phyloP scores from a whole-genome alignment of 78 protist genomes.

The Chrysochromulina parva region DNA sequence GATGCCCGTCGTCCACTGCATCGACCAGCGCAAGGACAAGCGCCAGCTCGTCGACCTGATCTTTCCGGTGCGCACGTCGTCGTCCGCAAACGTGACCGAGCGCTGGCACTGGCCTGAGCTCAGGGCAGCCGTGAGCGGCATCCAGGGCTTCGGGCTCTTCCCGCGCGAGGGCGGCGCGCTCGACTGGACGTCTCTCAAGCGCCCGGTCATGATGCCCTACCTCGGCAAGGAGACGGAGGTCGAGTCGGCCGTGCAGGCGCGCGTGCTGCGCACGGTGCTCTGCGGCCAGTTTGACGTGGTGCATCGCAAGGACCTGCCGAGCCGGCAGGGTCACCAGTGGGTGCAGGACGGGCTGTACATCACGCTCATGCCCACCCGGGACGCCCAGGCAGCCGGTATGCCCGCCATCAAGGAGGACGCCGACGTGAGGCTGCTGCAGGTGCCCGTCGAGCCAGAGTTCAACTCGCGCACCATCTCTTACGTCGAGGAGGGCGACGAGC shows the following conservation, averaged over 20 bases:
- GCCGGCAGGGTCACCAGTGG: background rate
- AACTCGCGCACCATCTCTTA: background rate
- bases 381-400: too few relatives aligned
- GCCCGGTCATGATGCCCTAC: background rate
- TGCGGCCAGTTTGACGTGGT: background rate
- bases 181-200: background rate
- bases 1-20: too few relatives aligned
- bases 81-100: background rate
- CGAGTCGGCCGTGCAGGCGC: background rate
- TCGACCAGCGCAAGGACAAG: too few relatives aligned
- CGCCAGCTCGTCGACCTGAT: background rate
- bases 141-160: conserved; percentile 9
- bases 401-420: too few relatives aligned
- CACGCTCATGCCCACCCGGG: background rate
- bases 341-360: conserved; percentile 11
- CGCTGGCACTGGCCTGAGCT: conserved; percentile 19
- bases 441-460: background rate
- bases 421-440: background rate
- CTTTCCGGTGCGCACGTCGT: background rate
- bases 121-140: background rate
- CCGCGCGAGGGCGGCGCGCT: background rate
- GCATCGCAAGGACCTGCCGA: background rate
- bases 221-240: conserved; percentile 24
- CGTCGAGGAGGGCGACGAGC: background rate
- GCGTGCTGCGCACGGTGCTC: conserved; percentile 1